These are phyloP conservation scores for Fusarium sp. DNA, from an alignment of 2,329 filamentous ascomycete genomes.

Conservation along the genomic window DNA sequence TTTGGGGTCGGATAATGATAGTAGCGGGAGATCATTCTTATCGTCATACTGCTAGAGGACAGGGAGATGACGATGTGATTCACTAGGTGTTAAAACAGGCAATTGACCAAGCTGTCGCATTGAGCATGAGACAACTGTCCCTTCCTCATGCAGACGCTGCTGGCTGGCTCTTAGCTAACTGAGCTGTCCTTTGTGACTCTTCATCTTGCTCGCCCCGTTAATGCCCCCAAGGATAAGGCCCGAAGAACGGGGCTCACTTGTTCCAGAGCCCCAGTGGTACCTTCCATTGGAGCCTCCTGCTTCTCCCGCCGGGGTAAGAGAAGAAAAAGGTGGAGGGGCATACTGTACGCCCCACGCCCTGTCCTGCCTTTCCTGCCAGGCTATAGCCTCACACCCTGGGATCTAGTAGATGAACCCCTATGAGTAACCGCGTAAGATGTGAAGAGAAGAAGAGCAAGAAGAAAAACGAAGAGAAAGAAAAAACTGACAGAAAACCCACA, in stretches of 20 bases:
- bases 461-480: slow-evolving; percentile 1
- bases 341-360: slow-evolving; percentile 38
- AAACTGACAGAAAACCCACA: slow-evolving; percentile 22
- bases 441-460: slow-evolving; percentile 5
- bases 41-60: slow-evolving; percentile 19
- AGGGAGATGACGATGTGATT: slow-evolving; percentile 12
- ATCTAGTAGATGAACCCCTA: slow-evolving; percentile 11
- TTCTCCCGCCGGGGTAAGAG: slow-evolving; percentile 47
- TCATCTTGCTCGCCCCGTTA: slow-evolving; percentile 38
- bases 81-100: not conserved
- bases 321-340: slow-evolving; percentile 43
- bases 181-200: slow-evolving; percentile 36
- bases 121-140: slow-evolving; percentile 24
- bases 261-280: slow-evolving; percentile 40
- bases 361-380: slow-evolving; percentile 20
- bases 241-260: slow-evolving; percentile 44
- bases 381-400: slow-evolving; percentile 20
- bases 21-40: slow-evolving; percentile 37
- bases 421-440: slow-evolving; percentile 8
- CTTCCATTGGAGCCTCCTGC: slow-evolving; percentile 47
- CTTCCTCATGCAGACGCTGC: slow-evolving; percentile 8
- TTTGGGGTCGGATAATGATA: slow-evolving; percentile 35
- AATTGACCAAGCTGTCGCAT: slow-evolving; percentile 5
- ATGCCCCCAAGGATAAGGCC: slow-evolving; percentile 41
- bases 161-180: slow-evolving; percentile 20